Evolutionary conservation across 257 asterid species (phyloP), one percentile per base, ranked within the genome.

Genomic region (Ballota nigra): DNA sequence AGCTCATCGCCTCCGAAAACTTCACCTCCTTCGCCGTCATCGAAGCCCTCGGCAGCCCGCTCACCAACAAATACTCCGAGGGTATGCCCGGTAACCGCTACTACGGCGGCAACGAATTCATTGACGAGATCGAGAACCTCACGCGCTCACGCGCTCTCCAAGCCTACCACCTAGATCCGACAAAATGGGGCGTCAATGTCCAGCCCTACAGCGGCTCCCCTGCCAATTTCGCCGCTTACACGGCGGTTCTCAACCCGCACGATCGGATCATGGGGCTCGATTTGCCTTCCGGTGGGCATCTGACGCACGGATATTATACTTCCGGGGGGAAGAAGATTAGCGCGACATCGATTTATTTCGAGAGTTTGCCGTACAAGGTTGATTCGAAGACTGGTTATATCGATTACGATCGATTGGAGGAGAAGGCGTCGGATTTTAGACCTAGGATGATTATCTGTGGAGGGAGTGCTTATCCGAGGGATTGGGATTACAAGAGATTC

Each of bases 281-380:
- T 83, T 73, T 91, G 83, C 97, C 97, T 0, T 89, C 96, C 3
- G 96, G 96, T 18, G 97, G 96, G 0, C 97, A 91, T 71, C 72
- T 91, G 64, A 88, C 97, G 0, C 97, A 91, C 71, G 96, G 97
- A 3, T 91, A 90, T 66, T 87, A 81, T 49, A 93, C 90, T 40
- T 81, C 97, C 26, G 88, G 86, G n/a, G 96, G 97, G 28, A 93
- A 93, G 91, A 93, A 93, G 88, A 93, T 93, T 16, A 88, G 96
- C 72, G 96, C 98, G 1, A 90, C 95, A 10, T 87, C 96, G 70
- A 90, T 93, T 69, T 93, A 90, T 58, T 90, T 90, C 57, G 96
- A 93, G 95, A 90, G 96, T 40, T 80, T 93, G 96, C 98, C 98
- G 6, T 93, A 90, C 45, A 90, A 92, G 91, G 88, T 93, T 75